Conservation (phyloP, 148 eudicot species). For the Limonium bicolor region DNA sequence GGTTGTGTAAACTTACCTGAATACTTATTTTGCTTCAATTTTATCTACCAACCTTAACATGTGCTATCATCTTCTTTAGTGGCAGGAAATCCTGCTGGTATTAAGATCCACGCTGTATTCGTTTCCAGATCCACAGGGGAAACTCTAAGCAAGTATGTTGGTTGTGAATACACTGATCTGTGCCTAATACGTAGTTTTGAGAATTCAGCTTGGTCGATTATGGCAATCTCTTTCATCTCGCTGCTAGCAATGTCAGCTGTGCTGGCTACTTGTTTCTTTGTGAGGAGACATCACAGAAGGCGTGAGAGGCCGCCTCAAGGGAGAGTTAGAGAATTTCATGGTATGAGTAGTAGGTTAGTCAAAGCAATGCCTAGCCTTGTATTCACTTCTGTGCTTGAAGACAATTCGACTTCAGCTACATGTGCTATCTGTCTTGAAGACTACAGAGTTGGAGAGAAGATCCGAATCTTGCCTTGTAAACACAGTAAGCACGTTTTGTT, state of each 20-base stretch:
- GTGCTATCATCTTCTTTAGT: no score
- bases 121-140: constrained; percentile 59
- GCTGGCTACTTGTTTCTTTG: constrained; percentile 87
- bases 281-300: constrained; percentile 61
- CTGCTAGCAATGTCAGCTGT: constrained; percentile 88
- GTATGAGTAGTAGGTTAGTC: constrained; percentile 83
- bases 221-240: constrained; percentile 80
- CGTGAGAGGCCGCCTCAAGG: constrained; percentile 39
- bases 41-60: no score
- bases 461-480: constrained; percentile 72
- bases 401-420: constrained; percentile 59
- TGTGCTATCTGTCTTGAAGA: constrained; percentile 98
- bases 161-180: constrained; percentile 19
- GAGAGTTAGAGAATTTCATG: constrained; percentile 57
- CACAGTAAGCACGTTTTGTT: constrained; percentile 59
- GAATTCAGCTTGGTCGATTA: constrained; percentile 83
- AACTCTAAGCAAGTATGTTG: constrained; percentile 34
- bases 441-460: constrained; percentile 56
- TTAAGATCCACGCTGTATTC: constrained; percentile 55
- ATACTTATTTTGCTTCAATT: no score
- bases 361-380: constrained; percentile 80
- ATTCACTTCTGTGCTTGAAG: constrained; percentile 71
- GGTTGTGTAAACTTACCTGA: no score
- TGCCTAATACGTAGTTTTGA: constrained; percentile 65
- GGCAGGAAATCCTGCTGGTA: constrained; percentile 76